phyloP scores from a whole-genome alignment of 2,329 filamentous ascomycete genomes.

The Didymella segeticola region DNA sequence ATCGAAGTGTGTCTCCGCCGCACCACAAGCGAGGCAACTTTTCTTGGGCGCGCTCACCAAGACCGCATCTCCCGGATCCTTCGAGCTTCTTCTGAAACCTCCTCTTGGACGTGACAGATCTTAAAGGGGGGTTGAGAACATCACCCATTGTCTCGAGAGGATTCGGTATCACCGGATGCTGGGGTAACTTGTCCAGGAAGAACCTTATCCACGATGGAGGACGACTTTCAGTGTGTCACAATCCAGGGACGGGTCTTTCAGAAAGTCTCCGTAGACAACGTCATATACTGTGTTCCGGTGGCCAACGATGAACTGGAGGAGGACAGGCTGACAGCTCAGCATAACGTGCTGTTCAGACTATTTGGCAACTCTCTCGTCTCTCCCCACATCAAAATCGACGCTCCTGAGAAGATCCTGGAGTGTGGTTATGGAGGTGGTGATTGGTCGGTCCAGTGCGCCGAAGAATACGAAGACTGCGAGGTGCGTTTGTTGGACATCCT shows the following conservation, averaged over 20 bases:
- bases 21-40: background rate
- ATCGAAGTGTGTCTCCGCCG: background rate
- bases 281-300: conserved; percentile 50
- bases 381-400: conserved; percentile 30
- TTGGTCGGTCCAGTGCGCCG: conserved; percentile 48
- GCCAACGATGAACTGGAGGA: conserved; percentile 47
- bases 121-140: background rate
- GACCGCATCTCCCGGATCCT: background rate
- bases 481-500: conserved; percentile 28
- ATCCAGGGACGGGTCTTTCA: conserved; percentile 50
- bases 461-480: conserved; percentile 47
- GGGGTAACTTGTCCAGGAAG: background rate
- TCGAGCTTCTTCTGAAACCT: background rate
- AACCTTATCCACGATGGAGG: conserved; percentile 19
- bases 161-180: too few relatives aligned
- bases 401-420: conserved; percentile 46
- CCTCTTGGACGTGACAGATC: background rate
- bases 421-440: conserved; percentile 50
- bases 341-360: conserved; percentile 41
- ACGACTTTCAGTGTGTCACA: conserved; percentile 33
- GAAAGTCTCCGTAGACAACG: conserved; percentile 45
- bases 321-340: conserved; percentile 44
- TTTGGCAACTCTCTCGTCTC: conserved; percentile 41
- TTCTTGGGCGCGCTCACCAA: background rate
- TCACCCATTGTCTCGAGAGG: background rate